These are phyloP conservation scores for Oryza meridionalis DNA, from an alignment of 176 grass and related monocot genomes.

Conservation along the genomic window DNA sequence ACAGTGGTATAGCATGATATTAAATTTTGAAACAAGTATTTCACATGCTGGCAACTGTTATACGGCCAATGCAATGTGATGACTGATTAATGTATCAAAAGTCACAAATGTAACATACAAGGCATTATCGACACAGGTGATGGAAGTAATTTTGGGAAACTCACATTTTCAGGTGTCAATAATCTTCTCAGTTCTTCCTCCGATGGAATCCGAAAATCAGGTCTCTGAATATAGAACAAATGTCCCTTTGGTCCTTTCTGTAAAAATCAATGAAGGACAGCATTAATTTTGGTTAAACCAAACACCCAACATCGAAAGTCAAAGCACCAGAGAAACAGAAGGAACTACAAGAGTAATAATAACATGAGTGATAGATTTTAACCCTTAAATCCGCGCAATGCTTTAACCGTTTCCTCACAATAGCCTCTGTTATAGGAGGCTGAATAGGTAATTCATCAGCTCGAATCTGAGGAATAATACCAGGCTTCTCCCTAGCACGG, in stretches of 20 bases:
- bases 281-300: slow-evolving; percentile 33
- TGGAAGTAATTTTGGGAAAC: slow-evolving; percentile 44
- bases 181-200: slow-evolving; percentile 92
- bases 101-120: slow-evolving; percentile 9
- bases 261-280: slow-evolving; percentile 38
- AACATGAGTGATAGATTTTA: slow-evolving; percentile 29
- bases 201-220: slow-evolving; percentile 83
- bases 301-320: not conserved
- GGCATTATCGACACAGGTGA: slow-evolving; percentile 12
- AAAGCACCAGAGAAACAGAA: slow-evolving; percentile 9
- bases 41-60: not conserved
- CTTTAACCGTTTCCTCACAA: slow-evolving; percentile 80
- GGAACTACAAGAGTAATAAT: not conserved
- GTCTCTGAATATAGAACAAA: slow-evolving; percentile 64
- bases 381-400: slow-evolving; percentile 93
- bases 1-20: not conserved
- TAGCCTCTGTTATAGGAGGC: slow-evolving; percentile 74
- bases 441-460: slow-evolving; percentile 81
- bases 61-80: slow-evolving; percentile 29
- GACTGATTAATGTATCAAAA: not conserved
- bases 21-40: not conserved
- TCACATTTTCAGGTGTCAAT: slow-evolving; percentile 84
- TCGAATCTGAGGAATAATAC: slow-evolving; percentile 62
- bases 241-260: slow-evolving; percentile 73
- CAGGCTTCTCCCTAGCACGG: slow-evolving; percentile 81